phyloP scores from a whole-genome alignment of 2,329 filamentous ascomycete genomes.

The Neoarthrinium moseri region DNA sequence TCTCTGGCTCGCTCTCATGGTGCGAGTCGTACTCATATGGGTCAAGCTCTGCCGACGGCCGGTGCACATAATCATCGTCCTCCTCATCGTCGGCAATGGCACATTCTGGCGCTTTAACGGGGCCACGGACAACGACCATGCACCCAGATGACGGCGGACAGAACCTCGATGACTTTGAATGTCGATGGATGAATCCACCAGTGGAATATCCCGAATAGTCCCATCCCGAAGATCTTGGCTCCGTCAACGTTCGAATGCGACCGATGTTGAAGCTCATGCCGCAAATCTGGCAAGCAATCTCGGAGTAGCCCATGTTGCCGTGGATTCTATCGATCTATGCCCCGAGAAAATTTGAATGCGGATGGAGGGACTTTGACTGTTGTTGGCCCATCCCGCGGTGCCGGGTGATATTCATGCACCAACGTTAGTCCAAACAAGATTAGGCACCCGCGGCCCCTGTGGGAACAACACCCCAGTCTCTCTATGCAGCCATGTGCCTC shows the following conservation, averaged over 20 bases:
- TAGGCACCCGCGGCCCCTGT: not conserved
- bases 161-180: not conserved
- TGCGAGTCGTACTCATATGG: not conserved
- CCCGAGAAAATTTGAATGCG: not conserved
- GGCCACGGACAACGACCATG: not conserved
- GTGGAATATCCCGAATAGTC: not conserved
- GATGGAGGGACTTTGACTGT: not conserved
- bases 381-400: not conserved
- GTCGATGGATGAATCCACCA: not conserved
- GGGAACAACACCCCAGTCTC: too few relatives aligned
- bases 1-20: not conserved
- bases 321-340: too few relatives aligned
- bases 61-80: not conserved
- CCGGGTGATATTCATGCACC: too few relatives aligned
- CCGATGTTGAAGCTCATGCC: constrained; percentile 3
- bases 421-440: not conserved
- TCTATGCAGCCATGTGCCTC: too few relatives aligned
- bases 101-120: not conserved
- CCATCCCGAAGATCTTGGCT: not conserved
- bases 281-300: constrained; percentile 2
- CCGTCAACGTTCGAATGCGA: not conserved
- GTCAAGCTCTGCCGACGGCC: not conserved
- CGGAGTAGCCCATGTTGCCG: not conserved
- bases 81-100: not conserved
- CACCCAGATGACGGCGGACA: not conserved